A percentile compares a stretch with the other conserved stretches of the same genome.
phyloP scores from a whole-genome alignment of 148 eudicot genomes.

The Camellia japonica region DNA sequence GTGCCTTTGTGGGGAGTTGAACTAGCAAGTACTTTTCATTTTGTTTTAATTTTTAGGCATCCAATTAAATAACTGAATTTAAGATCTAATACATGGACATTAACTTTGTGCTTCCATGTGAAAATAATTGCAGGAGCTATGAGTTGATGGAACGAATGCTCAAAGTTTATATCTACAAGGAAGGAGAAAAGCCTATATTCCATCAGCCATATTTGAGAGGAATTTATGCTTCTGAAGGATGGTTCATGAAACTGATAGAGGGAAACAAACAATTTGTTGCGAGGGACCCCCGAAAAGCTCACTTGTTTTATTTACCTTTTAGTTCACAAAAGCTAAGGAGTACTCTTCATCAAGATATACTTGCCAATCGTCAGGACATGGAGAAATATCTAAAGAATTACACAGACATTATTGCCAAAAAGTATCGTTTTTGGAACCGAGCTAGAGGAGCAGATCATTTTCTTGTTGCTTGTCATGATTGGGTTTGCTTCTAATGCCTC shows the following conservation, averaged over 20 bases:
- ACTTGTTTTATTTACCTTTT: conserved; percentile 72
- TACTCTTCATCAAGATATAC: conserved; percentile 28
- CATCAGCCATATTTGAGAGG: conserved; percentile 72
- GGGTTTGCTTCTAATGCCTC: conserved; percentile 50
- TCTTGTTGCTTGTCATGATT: conserved; percentile 83
- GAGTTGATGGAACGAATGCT: conserved; percentile 59
- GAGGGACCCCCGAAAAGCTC: conserved; percentile 71
- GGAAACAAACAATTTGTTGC: conserved; percentile 47
- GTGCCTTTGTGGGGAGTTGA: background rate
- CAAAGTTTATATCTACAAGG: conserved; percentile 67
- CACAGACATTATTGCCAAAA: conserved; percentile 41
- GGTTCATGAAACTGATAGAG: conserved; percentile 75
- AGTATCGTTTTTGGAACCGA: conserved; percentile 66
- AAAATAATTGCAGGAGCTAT: conserved; percentile 59
- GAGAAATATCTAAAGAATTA: conserved; percentile 50
- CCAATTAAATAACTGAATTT: background rate
- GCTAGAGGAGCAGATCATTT: conserved; percentile 75
- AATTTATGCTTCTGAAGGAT: conserved; percentile 81
- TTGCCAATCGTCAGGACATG: conserved; percentile 37
- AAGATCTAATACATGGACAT: background rate
- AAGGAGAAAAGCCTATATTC: conserved; percentile 75
- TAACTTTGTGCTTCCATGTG: background rate
- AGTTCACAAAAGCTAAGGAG: conserved; percentile 51
- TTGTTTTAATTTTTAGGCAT: too few species aligned
- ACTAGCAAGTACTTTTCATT: background rate